A percentile compares a stretch with the other conserved stretches of the same genome.
phyloP scores from a whole-genome alignment of 2,329 filamentous ascomycete species.

The Chrysosporium queenslandicum region DNA sequence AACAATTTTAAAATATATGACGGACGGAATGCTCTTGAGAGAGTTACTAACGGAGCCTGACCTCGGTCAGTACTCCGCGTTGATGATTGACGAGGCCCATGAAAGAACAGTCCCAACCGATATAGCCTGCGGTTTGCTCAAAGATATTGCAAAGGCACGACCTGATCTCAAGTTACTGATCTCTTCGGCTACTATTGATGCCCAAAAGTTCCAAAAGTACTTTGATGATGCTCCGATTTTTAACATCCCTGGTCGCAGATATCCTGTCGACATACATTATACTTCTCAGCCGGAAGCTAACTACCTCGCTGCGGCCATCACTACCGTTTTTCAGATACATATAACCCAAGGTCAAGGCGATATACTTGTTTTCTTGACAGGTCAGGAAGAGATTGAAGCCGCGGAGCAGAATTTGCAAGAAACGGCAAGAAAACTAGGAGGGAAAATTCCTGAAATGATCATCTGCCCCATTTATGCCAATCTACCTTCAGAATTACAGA shows the following conservation, averaged over 20 bases:
- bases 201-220: constrained; percentile 80
- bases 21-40: constrained; percentile 85
- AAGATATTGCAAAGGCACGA: constrained; percentile 73
- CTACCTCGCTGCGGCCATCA: constrained; percentile 82
- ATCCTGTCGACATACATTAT: constrained; percentile 85
- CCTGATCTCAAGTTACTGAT: constrained; percentile 85
- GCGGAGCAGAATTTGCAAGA: constrained; percentile 76
- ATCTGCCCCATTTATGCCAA: constrained; percentile 93
- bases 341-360: constrained; percentile 75
- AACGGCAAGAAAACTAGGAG: constrained; percentile 76
- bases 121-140: constrained; percentile 75
- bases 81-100: constrained; percentile 98
- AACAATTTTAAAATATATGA: constrained; percentile 91
- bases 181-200: constrained; percentile 89
- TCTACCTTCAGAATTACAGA: constrained; percentile 77
- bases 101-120: constrained; percentile 87
- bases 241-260: constrained; percentile 81
- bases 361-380: constrained; percentile 88
- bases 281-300: constrained; percentile 86
- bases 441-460: constrained; percentile 73
- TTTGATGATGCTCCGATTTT: constrained; percentile 91
- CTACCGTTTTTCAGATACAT: constrained; percentile 91
- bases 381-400: constrained; percentile 90
- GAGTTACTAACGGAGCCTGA: constrained; percentile 86
- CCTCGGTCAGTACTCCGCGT: constrained; percentile 66